These are phyloP conservation scores for Pestalotiopsis sp. DNA, from an alignment of 2,329 filamentous ascomycete species.

Conservation along the genomic window DNA sequence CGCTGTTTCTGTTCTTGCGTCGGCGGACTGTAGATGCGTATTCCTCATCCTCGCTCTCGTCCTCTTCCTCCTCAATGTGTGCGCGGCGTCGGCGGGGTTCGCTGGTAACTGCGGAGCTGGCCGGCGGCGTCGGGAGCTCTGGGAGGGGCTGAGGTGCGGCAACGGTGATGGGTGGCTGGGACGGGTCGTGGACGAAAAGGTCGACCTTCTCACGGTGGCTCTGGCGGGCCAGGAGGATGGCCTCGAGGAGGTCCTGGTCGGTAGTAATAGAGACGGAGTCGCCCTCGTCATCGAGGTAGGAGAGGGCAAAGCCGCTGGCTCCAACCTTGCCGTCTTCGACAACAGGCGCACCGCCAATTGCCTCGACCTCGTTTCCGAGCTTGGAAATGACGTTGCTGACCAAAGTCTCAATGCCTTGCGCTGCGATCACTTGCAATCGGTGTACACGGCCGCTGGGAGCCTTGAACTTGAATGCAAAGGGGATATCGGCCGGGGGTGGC, in stretches of 20 bases:
- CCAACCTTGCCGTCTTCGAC: constrained; percentile 81
- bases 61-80: constrained; percentile 53
- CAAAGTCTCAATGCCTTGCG: constrained; percentile 79
- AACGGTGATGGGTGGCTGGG: constrained; percentile 78
- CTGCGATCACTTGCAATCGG: constrained; percentile 81
- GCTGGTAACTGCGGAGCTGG: constrained; percentile 43
- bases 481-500: constrained; percentile 67
- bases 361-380: constrained; percentile 80
- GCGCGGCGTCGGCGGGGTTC: constrained; percentile 54
- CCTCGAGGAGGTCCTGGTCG: constrained; percentile 89
- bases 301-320: constrained; percentile 82
- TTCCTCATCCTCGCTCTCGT: constrained; percentile 56
- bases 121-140: constrained; percentile 48
- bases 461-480: constrained; percentile 99
- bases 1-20: constrained; percentile 47
- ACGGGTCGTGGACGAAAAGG: constrained; percentile 92
- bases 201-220: constrained; percentile 89
- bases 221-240: constrained; percentile 80
- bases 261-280: constrained; percentile 97
- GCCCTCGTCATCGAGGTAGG: constrained; percentile 95
- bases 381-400: constrained; percentile 79
- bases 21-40: constrained; percentile 51
- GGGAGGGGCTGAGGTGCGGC: constrained; percentile 53
- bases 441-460: constrained; percentile 94
- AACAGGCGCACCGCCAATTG: constrained; percentile 78